Evolutionary conservation across 106 monocot species (phyloP), one percentile per base, ranked within the genome.

Genomic region (Amphibolis antarctica): DNA sequence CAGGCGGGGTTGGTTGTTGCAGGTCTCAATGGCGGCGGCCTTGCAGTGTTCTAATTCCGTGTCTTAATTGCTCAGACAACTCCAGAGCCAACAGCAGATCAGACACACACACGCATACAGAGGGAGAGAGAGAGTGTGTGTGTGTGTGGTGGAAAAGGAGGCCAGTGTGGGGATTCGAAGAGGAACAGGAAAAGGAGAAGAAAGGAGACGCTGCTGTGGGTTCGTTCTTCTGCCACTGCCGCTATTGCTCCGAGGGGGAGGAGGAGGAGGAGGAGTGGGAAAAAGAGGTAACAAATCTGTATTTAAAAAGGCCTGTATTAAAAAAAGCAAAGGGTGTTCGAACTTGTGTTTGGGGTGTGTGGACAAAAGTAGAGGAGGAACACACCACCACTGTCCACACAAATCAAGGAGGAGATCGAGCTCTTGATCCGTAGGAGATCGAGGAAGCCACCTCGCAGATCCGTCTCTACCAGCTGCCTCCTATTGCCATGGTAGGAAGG

Each of bases 31-130:
- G 65, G 31, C 65, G 65, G 65, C 65, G 65, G 65, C 65, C 25
- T 66, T 53, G 49, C 65, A 66, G 65, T 66, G 65, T 52, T 66
- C 65, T 66, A 66, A 66, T 66, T 66, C 65, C 49, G 4, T 42
- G 65, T 36, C 65, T 66, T 66, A 66, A 66, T 53, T 66, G 65
- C 36, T 66, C 51, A 52, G 65, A 52, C 63, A 46, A 23, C 42
- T 42, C 28, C 28, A 46, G 22, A n/a, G n/a, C n/a, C 58, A 28
- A 27, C 57, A 58, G 14, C 58, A 58, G 36, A 36, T 20, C n/a
- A 53, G 20, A 53, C 53, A 53, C 19, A 53, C 23, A 53, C 50
- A n/a, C n/a, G 36, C 3, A 15, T 14, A 3, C 10, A 49, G 49
- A 58, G 29, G 18, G 31, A 43, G 21, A 61, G 60, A 36, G 42